phyloP scores from a whole-genome alignment of 345 rosid species.

The Raphanus sativus region DNA sequence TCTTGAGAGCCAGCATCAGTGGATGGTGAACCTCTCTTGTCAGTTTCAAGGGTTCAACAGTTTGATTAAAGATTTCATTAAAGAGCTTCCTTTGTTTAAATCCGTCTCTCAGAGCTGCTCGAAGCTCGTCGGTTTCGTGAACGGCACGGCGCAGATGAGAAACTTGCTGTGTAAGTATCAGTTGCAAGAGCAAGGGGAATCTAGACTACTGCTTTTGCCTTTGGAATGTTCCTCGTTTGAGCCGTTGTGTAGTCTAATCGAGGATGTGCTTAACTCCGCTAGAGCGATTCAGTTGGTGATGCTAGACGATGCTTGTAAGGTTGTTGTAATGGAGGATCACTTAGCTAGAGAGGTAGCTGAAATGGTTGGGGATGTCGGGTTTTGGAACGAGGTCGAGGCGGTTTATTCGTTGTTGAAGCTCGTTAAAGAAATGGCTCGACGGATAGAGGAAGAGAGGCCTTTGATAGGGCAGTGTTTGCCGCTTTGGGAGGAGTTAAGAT shows the following conservation, averaged over 20 bases:
- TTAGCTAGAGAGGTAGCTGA: slow-evolving; percentile 69
- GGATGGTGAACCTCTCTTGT: slow-evolving; percentile 97
- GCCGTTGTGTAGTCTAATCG: slow-evolving; percentile 60
- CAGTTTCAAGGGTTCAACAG: slow-evolving; percentile 79
- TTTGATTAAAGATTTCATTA: slow-evolving; percentile 68
- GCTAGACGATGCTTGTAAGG: slow-evolving; percentile 69
- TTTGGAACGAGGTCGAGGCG: slow-evolving; percentile 90
- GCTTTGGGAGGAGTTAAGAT: slow-evolving; percentile 89
- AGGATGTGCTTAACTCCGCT: slow-evolving; percentile 68
- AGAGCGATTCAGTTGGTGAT: slow-evolving; percentile 64
- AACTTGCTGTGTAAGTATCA: slow-evolving; percentile 68
- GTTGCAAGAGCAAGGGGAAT: slow-evolving; percentile 73
- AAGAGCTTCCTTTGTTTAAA: slow-evolving; percentile 77
- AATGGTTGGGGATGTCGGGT: slow-evolving; percentile 69
- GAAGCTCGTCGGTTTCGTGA: slow-evolving; percentile 70
- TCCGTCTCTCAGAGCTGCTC: slow-evolving; percentile 63
- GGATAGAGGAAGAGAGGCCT: slow-evolving; percentile 85
- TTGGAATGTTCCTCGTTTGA: slow-evolving; percentile 39
- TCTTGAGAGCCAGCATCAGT: slow-evolving; percentile 81
- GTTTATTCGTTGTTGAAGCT: slow-evolving; percentile 73
- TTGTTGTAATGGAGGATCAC: slow-evolving; percentile 69
- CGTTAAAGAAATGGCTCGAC: slow-evolving; percentile 74
- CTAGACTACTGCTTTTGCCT: slow-evolving; percentile 67
- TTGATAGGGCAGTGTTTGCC: slow-evolving; percentile 90
- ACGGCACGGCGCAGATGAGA: slow-evolving; percentile 58